Evolutionary conservation across 345 rosid genomes (phyloP).

Genomic region (Nasturtium officinale): DNA sequence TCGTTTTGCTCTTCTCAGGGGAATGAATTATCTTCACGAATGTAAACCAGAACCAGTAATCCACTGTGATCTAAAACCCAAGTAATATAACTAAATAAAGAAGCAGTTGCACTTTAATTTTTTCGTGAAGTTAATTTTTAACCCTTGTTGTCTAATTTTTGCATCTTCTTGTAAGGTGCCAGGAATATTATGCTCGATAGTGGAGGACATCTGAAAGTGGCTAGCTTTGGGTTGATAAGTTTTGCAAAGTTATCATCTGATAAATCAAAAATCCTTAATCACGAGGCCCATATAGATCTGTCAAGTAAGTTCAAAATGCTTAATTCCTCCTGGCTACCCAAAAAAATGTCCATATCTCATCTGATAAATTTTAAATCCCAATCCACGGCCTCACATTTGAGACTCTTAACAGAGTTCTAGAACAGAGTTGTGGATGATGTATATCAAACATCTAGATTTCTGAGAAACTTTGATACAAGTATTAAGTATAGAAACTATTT

Average conservation of each 20-base stretch:
- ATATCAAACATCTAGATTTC: conserved; percentile 11
- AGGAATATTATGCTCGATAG: conserved; percentile 97
- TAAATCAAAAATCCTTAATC: conserved; percentile 59
- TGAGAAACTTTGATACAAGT: conserved; percentile 12
- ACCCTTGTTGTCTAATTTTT: conserved; percentile 63
- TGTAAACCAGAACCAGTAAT: conserved; percentile 90
- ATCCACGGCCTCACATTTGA: conserved; percentile 4
- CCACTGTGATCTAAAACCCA: conserved; percentile 92
- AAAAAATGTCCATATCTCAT: conserved; percentile 12
- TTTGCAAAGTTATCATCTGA: conserved; percentile 60
- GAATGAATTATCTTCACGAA: conserved; percentile 82
- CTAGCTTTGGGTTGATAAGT: conserved; percentile 83
- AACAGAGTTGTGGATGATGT: conserved; percentile 13
- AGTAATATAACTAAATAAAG: conserved; percentile 74
- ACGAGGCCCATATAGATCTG: conserved; percentile 53
- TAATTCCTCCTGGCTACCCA: conserved; percentile 17
- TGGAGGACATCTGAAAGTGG: conserved; percentile 80
- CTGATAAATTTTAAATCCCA: neutral
- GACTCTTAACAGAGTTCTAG: conserved; percentile 4
- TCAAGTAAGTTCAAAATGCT: conserved; percentile 59
- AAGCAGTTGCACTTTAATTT: conserved; percentile 42
- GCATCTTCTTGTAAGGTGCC: conserved; percentile 95
- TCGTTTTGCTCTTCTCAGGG: conserved; percentile 60
- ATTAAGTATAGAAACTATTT: conserved; percentile 11
- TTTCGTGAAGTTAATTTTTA: conserved; percentile 30